phyloP scores from a whole-genome alignment of 805 yeast genomes.

The Vanderwaltozyma polyspora region DNA sequence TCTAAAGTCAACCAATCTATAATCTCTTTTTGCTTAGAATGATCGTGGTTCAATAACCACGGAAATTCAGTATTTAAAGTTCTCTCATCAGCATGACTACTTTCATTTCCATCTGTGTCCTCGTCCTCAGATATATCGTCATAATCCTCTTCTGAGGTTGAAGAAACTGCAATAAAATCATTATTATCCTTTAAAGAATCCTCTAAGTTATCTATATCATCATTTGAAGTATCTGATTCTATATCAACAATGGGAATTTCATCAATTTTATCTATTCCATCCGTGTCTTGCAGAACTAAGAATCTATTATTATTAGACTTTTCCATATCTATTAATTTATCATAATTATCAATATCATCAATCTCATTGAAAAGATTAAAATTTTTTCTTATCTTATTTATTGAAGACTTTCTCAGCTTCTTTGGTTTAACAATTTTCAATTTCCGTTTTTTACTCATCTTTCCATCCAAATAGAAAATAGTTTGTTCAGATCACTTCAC shows the following conservation, averaged over 20 bases:
- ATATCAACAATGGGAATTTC: too few relatives aligned
- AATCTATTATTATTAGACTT: not conserved
- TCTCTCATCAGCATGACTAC: slow-evolving; percentile 1
- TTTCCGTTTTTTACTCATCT: slow-evolving; percentile 5
- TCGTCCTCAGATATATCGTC: slow-evolving; percentile 1
- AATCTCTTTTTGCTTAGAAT: slow-evolving; percentile 62
- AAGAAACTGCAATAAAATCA: slow-evolving; percentile 34
- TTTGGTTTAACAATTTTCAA: slow-evolving; percentile 2
- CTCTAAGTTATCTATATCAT: too few relatives aligned
- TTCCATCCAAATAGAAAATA: too few relatives aligned
- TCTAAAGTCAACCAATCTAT: slow-evolving; percentile 83
- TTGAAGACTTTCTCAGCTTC: slow-evolving; percentile 25
- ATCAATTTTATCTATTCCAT: too few relatives aligned
- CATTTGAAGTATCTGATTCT: too few relatives aligned
- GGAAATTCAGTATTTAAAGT: slow-evolving; percentile 34
- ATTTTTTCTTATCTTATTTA: slow-evolving; percentile 20
- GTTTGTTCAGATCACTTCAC: too few relatives aligned
- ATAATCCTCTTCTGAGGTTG: not conserved
- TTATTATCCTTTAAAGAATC: slow-evolving; percentile 23
- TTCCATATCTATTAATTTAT: slow-evolving; percentile 13
- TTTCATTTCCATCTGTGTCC: not conserved
- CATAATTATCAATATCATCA: slow-evolving; percentile 20
- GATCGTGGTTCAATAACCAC: slow-evolving; percentile 73
- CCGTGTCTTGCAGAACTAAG: not conserved
- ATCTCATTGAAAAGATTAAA: slow-evolving; percentile 20